A percentile compares a stretch with the other conserved stretches of the same genome.
Evolutionary conservation across 805 yeast genomes (phyloP).

Genomic region (Candida easanensis): DNA sequence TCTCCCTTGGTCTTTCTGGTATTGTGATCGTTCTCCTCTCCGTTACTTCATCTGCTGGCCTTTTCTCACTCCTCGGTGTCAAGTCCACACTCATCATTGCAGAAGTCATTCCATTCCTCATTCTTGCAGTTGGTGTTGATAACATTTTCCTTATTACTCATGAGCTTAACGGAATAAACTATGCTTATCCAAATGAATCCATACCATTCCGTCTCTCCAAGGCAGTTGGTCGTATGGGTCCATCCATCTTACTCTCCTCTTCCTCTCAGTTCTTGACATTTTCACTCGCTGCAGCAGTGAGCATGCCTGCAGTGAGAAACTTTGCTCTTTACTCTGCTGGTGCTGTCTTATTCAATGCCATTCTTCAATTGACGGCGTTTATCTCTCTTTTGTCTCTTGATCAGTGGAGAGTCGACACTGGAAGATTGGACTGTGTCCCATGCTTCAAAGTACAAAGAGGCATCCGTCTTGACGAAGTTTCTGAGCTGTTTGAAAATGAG

Average conservation of each 20-base stretch:
- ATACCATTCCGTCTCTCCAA: slow-evolving; percentile 58
- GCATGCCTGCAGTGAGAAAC: slow-evolving; percentile 95
- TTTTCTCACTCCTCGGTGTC: slow-evolving; percentile 71
- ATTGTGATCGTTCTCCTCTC: slow-evolving; percentile 78
- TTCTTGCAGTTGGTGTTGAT: slow-evolving; percentile 94
- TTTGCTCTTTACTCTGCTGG: slow-evolving; percentile 91
- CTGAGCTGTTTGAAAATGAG: slow-evolving; percentile 27
- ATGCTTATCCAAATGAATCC: slow-evolving; percentile 42
- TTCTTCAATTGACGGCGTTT: slow-evolving; percentile 79
- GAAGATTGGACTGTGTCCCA: slow-evolving; percentile 60
- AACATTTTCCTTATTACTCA: slow-evolving; percentile 85
- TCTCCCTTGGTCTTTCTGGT: slow-evolving; percentile 80
- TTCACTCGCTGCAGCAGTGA: slow-evolving; percentile 70
- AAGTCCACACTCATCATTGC: slow-evolving; percentile 91
- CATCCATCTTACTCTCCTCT: slow-evolving; percentile 79
- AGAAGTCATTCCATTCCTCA: slow-evolving; percentile 92
- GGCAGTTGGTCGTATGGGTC: slow-evolving; percentile 76
- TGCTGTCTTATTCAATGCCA: slow-evolving; percentile 73
- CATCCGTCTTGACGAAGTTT: slow-evolving; percentile 21
- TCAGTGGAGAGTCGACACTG: slow-evolving; percentile 55
- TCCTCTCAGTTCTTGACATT: slow-evolving; percentile 79
- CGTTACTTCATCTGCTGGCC: slow-evolving; percentile 78
- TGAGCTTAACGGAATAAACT: slow-evolving; percentile 60
- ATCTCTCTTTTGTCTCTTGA: slow-evolving; percentile 69
- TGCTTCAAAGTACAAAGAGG: slow-evolving; percentile 37